Evolutionary conservation across 2,329 filamentous ascomycete species (phyloP), one percentile per base, ranked within the genome.

Genomic region (Beauveria sp.): DNA sequence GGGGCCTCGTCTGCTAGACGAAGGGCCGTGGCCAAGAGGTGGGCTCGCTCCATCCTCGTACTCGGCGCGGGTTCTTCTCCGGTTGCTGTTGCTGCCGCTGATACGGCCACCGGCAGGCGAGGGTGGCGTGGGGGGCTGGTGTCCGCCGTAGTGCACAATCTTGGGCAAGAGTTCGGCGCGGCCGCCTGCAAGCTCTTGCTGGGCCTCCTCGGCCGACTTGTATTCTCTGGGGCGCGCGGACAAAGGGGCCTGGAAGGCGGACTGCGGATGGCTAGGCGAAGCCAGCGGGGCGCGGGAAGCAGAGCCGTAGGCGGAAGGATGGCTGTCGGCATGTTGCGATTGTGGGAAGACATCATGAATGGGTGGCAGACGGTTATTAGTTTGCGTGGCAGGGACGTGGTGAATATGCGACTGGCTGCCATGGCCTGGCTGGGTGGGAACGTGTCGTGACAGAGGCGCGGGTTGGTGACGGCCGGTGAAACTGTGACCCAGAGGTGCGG

Each of bases 291-390:
- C 87, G 55, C 87, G 81, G 30, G 82, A 81, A 64, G 83, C 87
- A 81, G 88, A 67, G 78, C 85, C 66, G 79, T 86, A 75, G 73
- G 87, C 64, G 72, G 75, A 72, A 7, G 70, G 68, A 18, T 76
- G 73, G 53, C 10, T 91, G 76, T 69, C 84, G 77, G 75, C 87
- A 80, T 66, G 84, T 74, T 67, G 85, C 79, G 87, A 83, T 69
- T 96, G 90, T 20, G 90, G 91, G 70, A 99, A 97, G 16, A 99
- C 95, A 71, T 98, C 95, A 43, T 91, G 88, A 62, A 99, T 95
- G 2, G 95, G 93, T 2, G 95, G 95, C 53, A 99, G 82, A 40
- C 93, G 88, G 74, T 98, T 98, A 74, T 85, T 88, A 2, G 92
- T 97, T 75, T 97, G 93, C 62, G 85, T 88, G 24, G 91, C 92